Evolutionary conservation across 164 flowering plant genomes (phyloP).

Genomic region (Sextonia rubra): DNA sequence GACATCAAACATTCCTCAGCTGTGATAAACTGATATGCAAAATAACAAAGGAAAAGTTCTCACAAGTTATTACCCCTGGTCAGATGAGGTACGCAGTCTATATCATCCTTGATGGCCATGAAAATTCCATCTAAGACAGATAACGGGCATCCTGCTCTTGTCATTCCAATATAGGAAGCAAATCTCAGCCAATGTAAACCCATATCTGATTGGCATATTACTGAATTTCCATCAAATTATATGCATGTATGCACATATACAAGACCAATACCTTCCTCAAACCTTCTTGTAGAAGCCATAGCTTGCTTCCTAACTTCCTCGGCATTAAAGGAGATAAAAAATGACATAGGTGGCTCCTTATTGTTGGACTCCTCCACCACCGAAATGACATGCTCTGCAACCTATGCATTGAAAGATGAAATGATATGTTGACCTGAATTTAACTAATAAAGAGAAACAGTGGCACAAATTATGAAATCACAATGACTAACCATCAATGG

Average conservation of each 20-base stretch:
- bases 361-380: slow-evolving; percentile 55
- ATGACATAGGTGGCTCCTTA: slow-evolving; percentile 54
- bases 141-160: slow-evolving; percentile 62
- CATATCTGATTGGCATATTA: neutral
- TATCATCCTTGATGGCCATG: slow-evolving; percentile 94
- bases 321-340: slow-evolving; percentile 62
- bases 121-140: slow-evolving; percentile 90
- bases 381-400: slow-evolving; percentile 74
- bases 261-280: slow-evolving; percentile 65
- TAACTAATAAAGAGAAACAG: slow-evolving; percentile 7
- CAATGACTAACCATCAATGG: slow-evolving; percentile 59
- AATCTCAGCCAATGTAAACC: neutral
- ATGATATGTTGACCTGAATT: slow-evolving; percentile 1
- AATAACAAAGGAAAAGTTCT: neutral
- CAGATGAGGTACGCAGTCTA: slow-evolving; percentile 79
- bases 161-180: neutral
- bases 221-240: neutral
- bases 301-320: slow-evolving; percentile 86
- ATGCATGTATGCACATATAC: neutral
- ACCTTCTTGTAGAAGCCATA: slow-evolving; percentile 81
- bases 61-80: slow-evolving; percentile 42
- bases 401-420: slow-evolving; percentile 40
- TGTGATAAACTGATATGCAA: neutral
- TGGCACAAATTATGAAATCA: neutral
- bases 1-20: slow-evolving; percentile 12